Evolutionary conservation across 192 early-diverging fungal genomes (phyloP).

Genomic region (Entomortierella beljakovae): DNA sequence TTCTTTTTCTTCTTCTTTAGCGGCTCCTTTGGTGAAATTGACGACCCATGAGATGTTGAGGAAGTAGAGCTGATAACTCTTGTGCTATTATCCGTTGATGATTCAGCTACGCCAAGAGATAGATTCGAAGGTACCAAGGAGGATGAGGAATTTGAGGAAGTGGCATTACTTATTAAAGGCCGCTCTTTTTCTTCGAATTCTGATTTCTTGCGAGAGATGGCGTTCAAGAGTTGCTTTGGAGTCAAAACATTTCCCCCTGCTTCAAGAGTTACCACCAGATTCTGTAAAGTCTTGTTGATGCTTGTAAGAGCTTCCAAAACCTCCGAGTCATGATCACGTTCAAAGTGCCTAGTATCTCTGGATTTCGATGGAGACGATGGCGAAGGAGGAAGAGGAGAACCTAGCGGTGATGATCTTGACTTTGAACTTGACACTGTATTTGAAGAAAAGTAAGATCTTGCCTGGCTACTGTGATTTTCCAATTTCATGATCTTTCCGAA

Average conservation of each 20-base stretch:
- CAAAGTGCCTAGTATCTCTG: neutral
- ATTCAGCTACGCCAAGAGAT: no score
- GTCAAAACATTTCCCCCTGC: slow-evolving; percentile 19
- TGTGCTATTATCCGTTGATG: no score
- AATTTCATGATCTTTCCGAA: neutral
- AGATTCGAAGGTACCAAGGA: no score
- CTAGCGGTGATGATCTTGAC: no score
- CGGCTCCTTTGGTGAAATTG: no score
- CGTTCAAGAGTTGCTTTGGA: slow-evolving; percentile 2
- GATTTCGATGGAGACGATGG: neutral
- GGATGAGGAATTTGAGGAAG: no score
- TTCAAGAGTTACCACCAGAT: slow-evolving; percentile 19
- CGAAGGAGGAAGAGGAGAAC: neutral
- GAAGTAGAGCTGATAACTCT: no score
- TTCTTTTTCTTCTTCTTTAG: neutral
- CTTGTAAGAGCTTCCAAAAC: slow-evolving; percentile 16
- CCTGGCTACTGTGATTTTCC: no score
- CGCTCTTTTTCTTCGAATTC: neutral
- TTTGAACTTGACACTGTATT: no score
- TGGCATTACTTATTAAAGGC: neutral
- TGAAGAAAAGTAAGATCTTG: no score
- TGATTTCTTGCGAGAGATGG: neutral
- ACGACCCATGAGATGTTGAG: no score
- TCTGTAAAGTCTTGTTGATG: slow-evolving; percentile 34
- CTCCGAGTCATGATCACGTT: slow-evolving; percentile 1